A percentile compares a stretch with the other conserved stretches of the same genome.
Conservation (phyloP, 176 grass and related monocot genomes). For the Eragrostis nindensis region DNA sequence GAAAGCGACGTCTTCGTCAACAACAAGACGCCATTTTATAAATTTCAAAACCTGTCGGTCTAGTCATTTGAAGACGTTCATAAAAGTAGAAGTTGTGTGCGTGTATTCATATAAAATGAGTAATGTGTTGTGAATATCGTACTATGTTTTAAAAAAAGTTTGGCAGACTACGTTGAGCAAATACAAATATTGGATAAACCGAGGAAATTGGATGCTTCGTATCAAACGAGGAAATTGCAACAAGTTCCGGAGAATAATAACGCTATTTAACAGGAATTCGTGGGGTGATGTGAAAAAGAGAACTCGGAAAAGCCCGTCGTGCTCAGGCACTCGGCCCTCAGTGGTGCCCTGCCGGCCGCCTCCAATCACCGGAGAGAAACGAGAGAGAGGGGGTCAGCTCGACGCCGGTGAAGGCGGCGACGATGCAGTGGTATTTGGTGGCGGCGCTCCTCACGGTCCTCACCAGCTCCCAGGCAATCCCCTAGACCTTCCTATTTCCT, state of each 20-base stretch:
- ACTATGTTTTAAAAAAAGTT: too few relatives aligned
- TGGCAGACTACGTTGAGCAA: too few relatives aligned
- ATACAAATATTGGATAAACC: too few relatives aligned
- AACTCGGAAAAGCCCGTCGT: neutral
- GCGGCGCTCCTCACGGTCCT: slow-evolving; percentile 90
- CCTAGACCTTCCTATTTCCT: neutral
- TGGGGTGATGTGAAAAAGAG: neutral
- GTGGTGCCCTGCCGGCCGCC: slow-evolving; percentile 27
- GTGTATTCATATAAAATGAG: too few relatives aligned
- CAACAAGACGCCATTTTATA: too few relatives aligned
- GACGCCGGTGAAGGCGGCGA: slow-evolving; percentile 3
- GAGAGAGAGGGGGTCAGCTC: neutral
- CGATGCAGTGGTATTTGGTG: slow-evolving; percentile 85
- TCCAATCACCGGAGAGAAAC: neutral
- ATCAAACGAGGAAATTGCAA: too few relatives aligned
- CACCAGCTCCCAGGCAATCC: slow-evolving; percentile 84
- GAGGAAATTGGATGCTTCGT: too few relatives aligned
- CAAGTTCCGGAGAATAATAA: neutral
- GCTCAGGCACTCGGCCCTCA: neutral
- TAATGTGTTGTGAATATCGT: too few relatives aligned
- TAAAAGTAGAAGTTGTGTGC: too few relatives aligned
- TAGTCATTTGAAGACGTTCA: too few relatives aligned
- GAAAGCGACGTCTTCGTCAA: too few relatives aligned
- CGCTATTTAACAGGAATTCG: neutral
- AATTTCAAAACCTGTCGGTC: too few relatives aligned